phyloP scores from a whole-genome alignment of 345 rosid genomes.

The Luvunga scandens region DNA sequence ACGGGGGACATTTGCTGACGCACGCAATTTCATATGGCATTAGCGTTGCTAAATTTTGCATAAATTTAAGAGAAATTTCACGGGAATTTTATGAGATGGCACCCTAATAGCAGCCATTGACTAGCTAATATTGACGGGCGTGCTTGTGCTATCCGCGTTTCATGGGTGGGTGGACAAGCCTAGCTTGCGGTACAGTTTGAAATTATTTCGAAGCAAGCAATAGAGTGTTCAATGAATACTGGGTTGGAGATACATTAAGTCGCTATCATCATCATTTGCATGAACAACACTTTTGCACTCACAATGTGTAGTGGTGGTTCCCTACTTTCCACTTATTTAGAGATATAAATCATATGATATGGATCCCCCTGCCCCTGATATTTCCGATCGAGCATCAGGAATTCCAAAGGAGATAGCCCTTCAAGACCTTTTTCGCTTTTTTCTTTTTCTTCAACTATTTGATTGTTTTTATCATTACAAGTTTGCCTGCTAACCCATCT shows the following conservation, averaged over 20 bases:
- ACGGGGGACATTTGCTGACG: not conserved
- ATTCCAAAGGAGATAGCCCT: not conserved
- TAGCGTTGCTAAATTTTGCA: not conserved
- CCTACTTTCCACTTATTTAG: constrained; percentile 28
- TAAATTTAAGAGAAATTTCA: not conserved
- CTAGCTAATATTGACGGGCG: not conserved
- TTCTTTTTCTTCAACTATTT: not conserved
- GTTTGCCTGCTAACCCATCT: constrained; percentile 9
- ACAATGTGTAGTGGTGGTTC: constrained; percentile 25
- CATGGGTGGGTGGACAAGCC: constrained; percentile 14
- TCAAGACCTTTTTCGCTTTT: constrained; percentile 7
- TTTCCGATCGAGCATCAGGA: not conserved
- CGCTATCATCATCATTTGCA: constrained; percentile 21
- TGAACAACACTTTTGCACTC: constrained; percentile 9
- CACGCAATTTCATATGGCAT: not conserved
- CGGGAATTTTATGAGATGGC: not conserved
- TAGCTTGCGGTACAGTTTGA: not conserved
- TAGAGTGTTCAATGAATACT: constrained; percentile 8
- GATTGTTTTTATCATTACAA: constrained; percentile 21
- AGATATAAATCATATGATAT: not conserved
- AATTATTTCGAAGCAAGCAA: not conserved
- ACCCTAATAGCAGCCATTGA: constrained; percentile 1
- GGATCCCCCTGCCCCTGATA: constrained; percentile 6
- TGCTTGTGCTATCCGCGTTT: constrained; percentile 9
- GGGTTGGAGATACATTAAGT: not conserved